Conservation (phyloP, 2,329 filamentous ascomycete genomes). For the Cyphellophora europaea region DNA sequence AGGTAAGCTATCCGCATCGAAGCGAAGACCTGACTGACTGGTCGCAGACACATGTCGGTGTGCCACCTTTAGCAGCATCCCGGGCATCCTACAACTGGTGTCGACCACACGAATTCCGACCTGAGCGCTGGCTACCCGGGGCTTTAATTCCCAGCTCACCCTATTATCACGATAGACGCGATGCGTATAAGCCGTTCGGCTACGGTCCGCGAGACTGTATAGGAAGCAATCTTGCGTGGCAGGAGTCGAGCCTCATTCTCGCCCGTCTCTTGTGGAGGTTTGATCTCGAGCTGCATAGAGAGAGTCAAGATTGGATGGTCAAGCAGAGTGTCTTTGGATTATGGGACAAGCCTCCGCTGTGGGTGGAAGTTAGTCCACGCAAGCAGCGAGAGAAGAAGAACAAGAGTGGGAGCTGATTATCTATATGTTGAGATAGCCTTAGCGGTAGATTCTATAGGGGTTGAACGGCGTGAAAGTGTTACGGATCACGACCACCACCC, state of each 20-base stretch:
- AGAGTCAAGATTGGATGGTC: not conserved
- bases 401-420: no score
- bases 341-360: no score
- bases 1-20: no score
- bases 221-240: slow-evolving; percentile 6
- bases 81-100: slow-evolving; percentile 1
- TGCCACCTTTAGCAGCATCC: slow-evolving; percentile 2
- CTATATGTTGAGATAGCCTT: no score
- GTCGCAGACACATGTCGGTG: slow-evolving; percentile 8
- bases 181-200: slow-evolving; percentile 24
- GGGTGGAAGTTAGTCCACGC: no score
- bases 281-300: not conserved
- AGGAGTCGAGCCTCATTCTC: slow-evolving; percentile 21
- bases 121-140: slow-evolving; percentile 4
- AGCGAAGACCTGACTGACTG: no score
- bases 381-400: no score
- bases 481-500: no score
- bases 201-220: slow-evolving; percentile 27
- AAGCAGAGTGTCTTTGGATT: not conserved
- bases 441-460: no score
- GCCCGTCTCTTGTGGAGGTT: slow-evolving; percentile 11
- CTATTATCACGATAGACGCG: slow-evolving; percentile 1
- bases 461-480: no score
- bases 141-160: not conserved
- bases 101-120: slow-evolving; percentile 1